Percentiles rank a stretch among this genome's conserved stretches.
phyloP scores from a whole-genome alignment of 345 rosid genomes.

The Trapa incisa region DNA sequence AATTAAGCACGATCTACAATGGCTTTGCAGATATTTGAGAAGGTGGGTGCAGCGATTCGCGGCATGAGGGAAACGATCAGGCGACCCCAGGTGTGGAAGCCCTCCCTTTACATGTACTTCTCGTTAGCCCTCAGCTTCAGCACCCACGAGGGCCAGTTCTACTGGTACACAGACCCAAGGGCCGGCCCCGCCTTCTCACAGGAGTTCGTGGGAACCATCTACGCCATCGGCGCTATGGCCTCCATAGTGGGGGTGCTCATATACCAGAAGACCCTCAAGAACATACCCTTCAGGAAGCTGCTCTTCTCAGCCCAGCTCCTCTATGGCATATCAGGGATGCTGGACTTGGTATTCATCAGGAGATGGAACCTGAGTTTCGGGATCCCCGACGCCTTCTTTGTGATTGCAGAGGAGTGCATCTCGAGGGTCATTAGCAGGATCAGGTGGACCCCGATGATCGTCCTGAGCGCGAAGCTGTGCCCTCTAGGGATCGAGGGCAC shows the following conservation, averaged over 20 bases:
- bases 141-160: conserved; percentile 70
- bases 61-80: conserved; percentile 51
- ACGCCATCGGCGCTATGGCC: conserved; percentile 63
- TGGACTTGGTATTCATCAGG: conserved; percentile 53
- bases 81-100: conserved; percentile 76
- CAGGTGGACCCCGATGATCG: conserved; percentile 73
- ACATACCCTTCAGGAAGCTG: conserved; percentile 44
- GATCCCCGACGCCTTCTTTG: conserved; percentile 65
- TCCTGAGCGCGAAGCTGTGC: conserved; percentile 60
- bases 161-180: conserved; percentile 71
- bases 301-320: conserved; percentile 55
- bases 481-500: conserved; percentile 78
- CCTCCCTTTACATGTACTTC: conserved; percentile 65
- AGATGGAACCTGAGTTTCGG: conserved; percentile 56
- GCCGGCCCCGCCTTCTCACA: conserved; percentile 80
- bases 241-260: conserved; percentile 64
- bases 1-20: neutral
- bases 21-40: neutral
- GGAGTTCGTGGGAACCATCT: conserved; percentile 60
- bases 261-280: conserved; percentile 59
- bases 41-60: neutral
- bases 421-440: conserved; percentile 42
- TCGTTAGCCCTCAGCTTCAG: conserved; percentile 67
- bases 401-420: conserved; percentile 55
- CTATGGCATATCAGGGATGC: conserved; percentile 50